phyloP scores from a whole-genome alignment of 352 stramenopile genomes.

The Phytophthora tentaculata region DNA sequence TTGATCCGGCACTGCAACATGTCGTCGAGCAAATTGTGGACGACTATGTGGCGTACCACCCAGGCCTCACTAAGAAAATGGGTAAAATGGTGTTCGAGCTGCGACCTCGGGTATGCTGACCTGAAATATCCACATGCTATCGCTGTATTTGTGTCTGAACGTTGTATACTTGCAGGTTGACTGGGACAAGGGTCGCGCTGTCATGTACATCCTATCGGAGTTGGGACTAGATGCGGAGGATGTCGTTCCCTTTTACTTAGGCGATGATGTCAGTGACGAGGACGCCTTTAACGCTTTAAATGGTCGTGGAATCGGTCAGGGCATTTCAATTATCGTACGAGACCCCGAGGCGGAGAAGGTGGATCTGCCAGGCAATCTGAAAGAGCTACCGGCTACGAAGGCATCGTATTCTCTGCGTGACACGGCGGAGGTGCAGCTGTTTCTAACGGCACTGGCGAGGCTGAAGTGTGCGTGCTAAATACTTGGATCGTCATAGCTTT shows the following conservation, averaged over 20 bases:
- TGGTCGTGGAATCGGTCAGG: slow-evolving; percentile 46
- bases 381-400: slow-evolving; percentile 55
- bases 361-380: slow-evolving; percentile 54
- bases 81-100: slow-evolving; percentile 87
- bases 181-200: slow-evolving; percentile 84
- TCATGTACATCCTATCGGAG: slow-evolving; percentile 77
- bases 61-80: slow-evolving; percentile 65
- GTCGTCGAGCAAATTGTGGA: slow-evolving; percentile 91
- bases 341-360: slow-evolving; percentile 55
- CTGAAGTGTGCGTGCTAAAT: slow-evolving; percentile 49
- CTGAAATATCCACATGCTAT: background rate
- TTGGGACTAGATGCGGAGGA: slow-evolving; percentile 66
- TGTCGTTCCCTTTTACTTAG: slow-evolving; percentile 84
- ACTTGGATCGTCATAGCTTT: background rate
- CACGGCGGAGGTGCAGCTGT: slow-evolving; percentile 63
- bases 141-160: slow-evolving; percentile 1
- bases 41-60: slow-evolving; percentile 58
- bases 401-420: slow-evolving; percentile 65
- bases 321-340: slow-evolving; percentile 69
- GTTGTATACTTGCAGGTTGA: slow-evolving; percentile 46
- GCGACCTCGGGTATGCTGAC: slow-evolving; percentile 45
- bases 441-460: slow-evolving; percentile 54
- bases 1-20: slow-evolving; percentile 48
- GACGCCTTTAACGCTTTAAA: slow-evolving; percentile 69
- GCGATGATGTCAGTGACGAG: slow-evolving; percentile 85